A percentile compares a stretch with the other conserved stretches of the same genome.
These are phyloP conservation scores for Exutisphaerella laricina DNA, from an alignment of 2,329 filamentous ascomycete species.

Conservation along the genomic window DNA sequence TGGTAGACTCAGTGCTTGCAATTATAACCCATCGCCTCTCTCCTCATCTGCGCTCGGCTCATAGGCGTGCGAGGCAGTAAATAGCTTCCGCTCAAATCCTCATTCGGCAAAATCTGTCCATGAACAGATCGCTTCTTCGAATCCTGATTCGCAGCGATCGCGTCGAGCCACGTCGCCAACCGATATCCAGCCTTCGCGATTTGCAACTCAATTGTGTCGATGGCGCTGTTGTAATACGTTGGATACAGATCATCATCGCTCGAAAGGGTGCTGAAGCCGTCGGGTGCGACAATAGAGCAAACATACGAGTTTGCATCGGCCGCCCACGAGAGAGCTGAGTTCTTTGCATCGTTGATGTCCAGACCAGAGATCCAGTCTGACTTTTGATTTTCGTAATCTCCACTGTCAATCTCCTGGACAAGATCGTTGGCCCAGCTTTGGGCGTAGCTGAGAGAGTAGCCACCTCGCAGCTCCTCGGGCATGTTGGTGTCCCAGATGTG, in stretches of 20 bases:
- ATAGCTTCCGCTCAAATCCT: neutral
- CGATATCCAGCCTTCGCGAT: constrained; percentile 41
- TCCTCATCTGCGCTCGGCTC: constrained; percentile 2
- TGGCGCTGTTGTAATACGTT: constrained; percentile 32
- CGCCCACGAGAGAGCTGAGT: constrained; percentile 39
- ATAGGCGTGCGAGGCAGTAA: neutral
- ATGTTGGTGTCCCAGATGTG: constrained; percentile 43
- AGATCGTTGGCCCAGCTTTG: constrained; percentile 36
- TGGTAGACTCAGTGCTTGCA: constrained; percentile 3
- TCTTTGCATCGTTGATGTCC: constrained; percentile 33
- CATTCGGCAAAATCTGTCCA: neutral
- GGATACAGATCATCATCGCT: constrained; percentile 34
- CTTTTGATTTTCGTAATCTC: constrained; percentile 33
- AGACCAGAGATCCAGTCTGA: constrained; percentile 36
- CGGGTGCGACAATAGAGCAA: constrained; percentile 39
- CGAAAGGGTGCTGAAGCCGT: constrained; percentile 35
- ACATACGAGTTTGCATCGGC: constrained; percentile 40
- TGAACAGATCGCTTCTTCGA: constrained; percentile 3
- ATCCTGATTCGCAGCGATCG: constrained; percentile 26
- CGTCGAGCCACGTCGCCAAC: constrained; percentile 34
- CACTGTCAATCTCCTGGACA: constrained; percentile 36
- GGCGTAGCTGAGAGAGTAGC: constrained; percentile 36
- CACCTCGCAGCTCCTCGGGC: constrained; percentile 39
- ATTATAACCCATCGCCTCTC: neutral
- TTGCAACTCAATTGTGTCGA: constrained; percentile 39